Conservation (phyloP, 805 yeast species). For the Grigorovia jiainica region DNA sequence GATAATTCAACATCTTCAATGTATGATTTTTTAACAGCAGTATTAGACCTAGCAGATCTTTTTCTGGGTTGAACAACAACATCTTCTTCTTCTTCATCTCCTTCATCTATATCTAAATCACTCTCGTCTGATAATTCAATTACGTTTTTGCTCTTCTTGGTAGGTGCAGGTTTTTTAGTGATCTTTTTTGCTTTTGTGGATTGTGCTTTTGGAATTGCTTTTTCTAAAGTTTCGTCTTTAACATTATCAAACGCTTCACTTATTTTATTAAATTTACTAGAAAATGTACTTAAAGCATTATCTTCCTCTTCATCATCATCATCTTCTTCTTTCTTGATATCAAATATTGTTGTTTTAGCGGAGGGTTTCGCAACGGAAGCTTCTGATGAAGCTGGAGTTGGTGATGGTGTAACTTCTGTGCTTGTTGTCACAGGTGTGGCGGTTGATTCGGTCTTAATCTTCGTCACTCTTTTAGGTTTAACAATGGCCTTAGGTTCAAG, state of each 20-base stretch:
- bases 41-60: constrained; percentile 15
- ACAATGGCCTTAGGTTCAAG: constrained; percentile 19
- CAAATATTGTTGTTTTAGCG: constrained; percentile 13
- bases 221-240: constrained; percentile 4
- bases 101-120: constrained; percentile 10
- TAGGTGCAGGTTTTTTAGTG: background rate
- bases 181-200: background rate
- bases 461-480: constrained; percentile 18
- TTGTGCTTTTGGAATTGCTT: background rate
- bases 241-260: constrained; percentile 21
- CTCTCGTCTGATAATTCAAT: constrained; percentile 18
- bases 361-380: background rate
- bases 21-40: constrained; percentile 11
- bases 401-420: constrained; percentile 4
- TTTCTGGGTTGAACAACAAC: constrained; percentile 11
- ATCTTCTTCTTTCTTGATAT: constrained; percentile 8
- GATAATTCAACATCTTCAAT: constrained; percentile 17
- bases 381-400: constrained; percentile 5
- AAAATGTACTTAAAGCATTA: constrained; percentile 19
- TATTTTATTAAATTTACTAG: constrained; percentile 25
- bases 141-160: constrained; percentile 5
- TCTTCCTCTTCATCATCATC: constrained; percentile 9
- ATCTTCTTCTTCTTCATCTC: constrained; percentile 11
- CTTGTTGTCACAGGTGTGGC: constrained; percentile 3
- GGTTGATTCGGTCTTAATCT: constrained; percentile 17